Conservation (phyloP, 306 rosid genomes). For the Vicia faba region DNA sequence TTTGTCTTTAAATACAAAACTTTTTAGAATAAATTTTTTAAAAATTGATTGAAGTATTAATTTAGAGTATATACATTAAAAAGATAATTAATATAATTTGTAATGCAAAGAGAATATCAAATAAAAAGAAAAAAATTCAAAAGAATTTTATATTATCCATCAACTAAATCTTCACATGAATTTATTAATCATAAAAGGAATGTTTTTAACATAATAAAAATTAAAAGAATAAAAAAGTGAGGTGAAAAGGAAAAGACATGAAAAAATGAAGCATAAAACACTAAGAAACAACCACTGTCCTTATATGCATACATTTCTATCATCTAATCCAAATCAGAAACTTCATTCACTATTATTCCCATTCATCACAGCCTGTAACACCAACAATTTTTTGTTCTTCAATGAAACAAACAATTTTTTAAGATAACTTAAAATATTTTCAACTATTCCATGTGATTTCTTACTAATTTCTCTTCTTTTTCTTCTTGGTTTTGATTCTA, state of each 20-base stretch:
- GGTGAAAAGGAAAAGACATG: conserved; percentile 38
- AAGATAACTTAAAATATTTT: conserved; percentile 46
- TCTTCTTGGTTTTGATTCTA: conserved; percentile 35
- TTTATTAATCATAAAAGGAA: too few species aligned
- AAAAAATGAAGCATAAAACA: conserved; percentile 22
- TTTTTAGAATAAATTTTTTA: too few species aligned
- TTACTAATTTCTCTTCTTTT: conserved; percentile 31
- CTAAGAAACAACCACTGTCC: conserved; percentile 41
- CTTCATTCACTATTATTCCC: conserved; percentile 56
- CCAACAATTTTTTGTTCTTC: conserved; percentile 27
- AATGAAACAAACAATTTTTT: conserved; percentile 60
- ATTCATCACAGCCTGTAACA: conserved; percentile 75
- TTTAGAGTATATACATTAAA: too few species aligned
- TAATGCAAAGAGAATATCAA: too few species aligned
- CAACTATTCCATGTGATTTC: conserved; percentile 81
- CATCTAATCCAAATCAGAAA: conserved; percentile 33
- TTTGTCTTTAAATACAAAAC: too few species aligned
- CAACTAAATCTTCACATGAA: too few species aligned
- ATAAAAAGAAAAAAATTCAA: too few species aligned
- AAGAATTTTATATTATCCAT: too few species aligned
- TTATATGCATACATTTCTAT: conserved; percentile 10
- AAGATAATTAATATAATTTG: too few species aligned
- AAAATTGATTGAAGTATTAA: too few species aligned
- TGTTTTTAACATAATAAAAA: conserved; percentile 37
- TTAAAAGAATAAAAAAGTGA: conserved; percentile 27